Base-by-base conservation (phyloP, 2,329 filamentous ascomycete species). In the Aureobasidium lini region DNA sequence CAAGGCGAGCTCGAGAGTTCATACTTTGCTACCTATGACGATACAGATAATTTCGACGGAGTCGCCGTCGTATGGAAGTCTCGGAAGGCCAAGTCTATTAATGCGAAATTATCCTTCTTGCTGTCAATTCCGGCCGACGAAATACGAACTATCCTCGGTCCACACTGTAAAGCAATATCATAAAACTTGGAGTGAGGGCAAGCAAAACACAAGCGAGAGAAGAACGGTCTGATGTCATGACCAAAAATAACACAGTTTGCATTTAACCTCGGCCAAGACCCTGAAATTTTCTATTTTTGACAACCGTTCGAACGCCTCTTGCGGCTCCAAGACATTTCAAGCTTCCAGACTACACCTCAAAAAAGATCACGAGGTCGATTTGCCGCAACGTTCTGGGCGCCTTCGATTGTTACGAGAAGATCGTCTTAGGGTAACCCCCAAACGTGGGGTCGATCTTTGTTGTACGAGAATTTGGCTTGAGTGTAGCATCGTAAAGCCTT, bases 211-310 rank as follows among this genome's bases (percentile, higher is more conserved):
- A 52, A 28, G 48, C 6, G 37, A 8, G 13, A 34, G 9, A 9
- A 15, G 10, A 43, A 43, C 10, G n/a, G 4, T 46, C 40, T 44
- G 39, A 56, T 46, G 52, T 56, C 52, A 56, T 56, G 37, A n/a
- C 50, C 23, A 54, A 42, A 46, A 44, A 56, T 56, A 56, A 28
- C 16, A 44, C 16, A 2, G 50, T 42, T 54, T 15, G 29, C 23
- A n/a, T 34, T 36, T 32, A n/a, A 23, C 32, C 52, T 46, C 31
- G 32, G 52, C 31, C 9, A 46, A 37, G 52, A 37, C 52, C 52
- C 52, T 46, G 11, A n/a, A 16, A 29, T 9, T 39, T 57, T 46
- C 53, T 57, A 57, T 57, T 57, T 57, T 57, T 18, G 31, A 47
- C 42, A 28, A 46, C 53, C 37, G 40, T 57, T 46, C 23, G 23